phyloP scores from a whole-genome alignment of 2,329 filamentous ascomycete species.

The Aspergillus thermomutatus region DNA sequence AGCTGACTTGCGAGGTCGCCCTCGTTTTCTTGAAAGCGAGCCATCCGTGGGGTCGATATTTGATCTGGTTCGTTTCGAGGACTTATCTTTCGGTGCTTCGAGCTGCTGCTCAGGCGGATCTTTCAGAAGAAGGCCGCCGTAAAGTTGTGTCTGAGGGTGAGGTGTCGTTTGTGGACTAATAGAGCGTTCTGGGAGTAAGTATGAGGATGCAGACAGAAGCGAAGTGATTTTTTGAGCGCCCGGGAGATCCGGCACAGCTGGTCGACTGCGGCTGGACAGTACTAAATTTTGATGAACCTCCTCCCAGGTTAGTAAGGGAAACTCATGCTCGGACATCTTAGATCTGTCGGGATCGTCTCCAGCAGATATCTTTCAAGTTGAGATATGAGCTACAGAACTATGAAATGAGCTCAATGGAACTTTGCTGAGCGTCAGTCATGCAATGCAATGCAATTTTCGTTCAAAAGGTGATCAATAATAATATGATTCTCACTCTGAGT shows the following conservation, averaged over 20 bases:
- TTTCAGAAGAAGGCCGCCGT: slow-evolving; percentile 3
- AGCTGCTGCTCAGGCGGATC: background rate
- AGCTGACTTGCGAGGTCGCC: slow-evolving; percentile 17
- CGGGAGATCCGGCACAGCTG: background rate
- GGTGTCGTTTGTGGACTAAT: background rate
- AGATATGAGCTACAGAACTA: background rate
- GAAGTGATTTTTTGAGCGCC: slow-evolving; percentile 1
- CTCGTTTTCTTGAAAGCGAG: slow-evolving; percentile 13
- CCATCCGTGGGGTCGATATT: background rate
- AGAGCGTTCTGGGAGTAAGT: slow-evolving; percentile 13
- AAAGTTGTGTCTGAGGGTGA: background rate
- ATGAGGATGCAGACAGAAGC: slow-evolving; percentile 19
- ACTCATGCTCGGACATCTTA: background rate
- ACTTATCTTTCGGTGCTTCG: background rate
- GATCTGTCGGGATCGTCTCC: background rate
- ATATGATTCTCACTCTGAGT: background rate
- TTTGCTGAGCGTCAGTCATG: background rate
- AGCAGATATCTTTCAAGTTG: background rate
- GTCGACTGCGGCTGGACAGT: background rate
- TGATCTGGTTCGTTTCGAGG: slow-evolving; percentile 1
- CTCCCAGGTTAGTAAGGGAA: background rate
- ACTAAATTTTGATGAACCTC: background rate
- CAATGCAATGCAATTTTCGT: no score
- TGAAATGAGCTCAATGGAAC: background rate
- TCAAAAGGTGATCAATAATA: no score